Conservation (phyloP, 768 basidiomycete genomes). For the Boletellus ananiceps region DNA sequence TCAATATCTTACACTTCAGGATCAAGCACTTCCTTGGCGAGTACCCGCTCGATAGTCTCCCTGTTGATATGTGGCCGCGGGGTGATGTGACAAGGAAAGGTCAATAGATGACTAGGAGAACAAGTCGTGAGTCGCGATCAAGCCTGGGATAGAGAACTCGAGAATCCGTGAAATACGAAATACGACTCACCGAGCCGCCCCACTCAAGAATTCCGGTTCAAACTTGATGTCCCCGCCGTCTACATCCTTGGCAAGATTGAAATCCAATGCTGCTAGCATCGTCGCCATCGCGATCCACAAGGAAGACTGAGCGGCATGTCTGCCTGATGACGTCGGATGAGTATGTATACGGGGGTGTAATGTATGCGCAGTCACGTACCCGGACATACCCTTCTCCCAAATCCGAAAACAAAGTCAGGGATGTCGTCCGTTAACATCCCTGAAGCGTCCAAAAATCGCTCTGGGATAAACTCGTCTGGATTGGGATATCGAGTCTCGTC, state of each 20-base stretch:
- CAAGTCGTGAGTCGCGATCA: background rate
- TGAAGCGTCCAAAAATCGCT: slow-evolving; percentile 8
- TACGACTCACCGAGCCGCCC: background rate
- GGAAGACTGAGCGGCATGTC: slow-evolving; percentile 5
- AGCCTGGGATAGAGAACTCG: too few relatives aligned
- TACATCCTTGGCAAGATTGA: slow-evolving; percentile 10
- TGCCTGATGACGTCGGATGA: slow-evolving; percentile 4
- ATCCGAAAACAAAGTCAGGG: slow-evolving; percentile 13
- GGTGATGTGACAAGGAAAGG: slow-evolving; percentile 16
- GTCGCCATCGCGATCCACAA: slow-evolving; percentile 11
- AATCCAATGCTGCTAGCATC: slow-evolving; percentile 22
- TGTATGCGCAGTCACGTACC: background rate
- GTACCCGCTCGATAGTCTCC: slow-evolving; percentile 1
- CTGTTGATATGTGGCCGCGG: slow-evolving; percentile 8
- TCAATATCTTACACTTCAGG: too few relatives aligned
- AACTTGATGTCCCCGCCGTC: slow-evolving; percentile 5
- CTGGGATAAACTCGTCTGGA: slow-evolving; percentile 12
- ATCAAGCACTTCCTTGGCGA: background rate
- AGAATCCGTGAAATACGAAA: too few relatives aligned
- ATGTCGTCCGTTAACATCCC: slow-evolving; percentile 10
- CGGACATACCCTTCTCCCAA: slow-evolving; percentile 15
- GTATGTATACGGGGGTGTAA: background rate
- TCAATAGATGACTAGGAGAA: slow-evolving; percentile 2
- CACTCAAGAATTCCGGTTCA: background rate
- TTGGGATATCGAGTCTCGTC: slow-evolving; percentile 18